Percentiles rank a stretch among this genome's conserved stretches.
Evolutionary conservation across 148 eudicot species (phyloP).

Genomic region (Camellia sinensis): DNA sequence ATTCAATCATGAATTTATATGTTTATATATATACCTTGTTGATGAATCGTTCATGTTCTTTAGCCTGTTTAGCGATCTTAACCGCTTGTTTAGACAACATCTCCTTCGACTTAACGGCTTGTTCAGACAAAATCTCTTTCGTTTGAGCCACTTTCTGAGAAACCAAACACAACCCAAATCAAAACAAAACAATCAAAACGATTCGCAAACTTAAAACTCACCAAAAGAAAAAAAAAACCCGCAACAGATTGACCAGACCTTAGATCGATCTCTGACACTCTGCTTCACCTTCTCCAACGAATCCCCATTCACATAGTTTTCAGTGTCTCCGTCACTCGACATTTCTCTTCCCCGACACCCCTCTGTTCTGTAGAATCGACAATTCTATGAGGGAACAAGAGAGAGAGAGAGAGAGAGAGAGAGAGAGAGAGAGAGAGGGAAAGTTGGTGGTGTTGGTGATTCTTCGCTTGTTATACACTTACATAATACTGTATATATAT

Average conservation of each 20-base stretch:
- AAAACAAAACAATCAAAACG: background rate
- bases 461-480: too few relatives aligned
- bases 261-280: conserved; percentile 57
- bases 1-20: background rate
- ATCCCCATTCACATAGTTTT: conserved; percentile 49
- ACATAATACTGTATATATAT: too few relatives aligned
- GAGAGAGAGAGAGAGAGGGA: background rate
- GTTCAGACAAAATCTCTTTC: conserved; percentile 50
- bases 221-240: conserved; percentile 3
- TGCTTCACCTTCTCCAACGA: conserved; percentile 45
- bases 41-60: conserved; percentile 87
- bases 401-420: background rate
- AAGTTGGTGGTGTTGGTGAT: too few relatives aligned
- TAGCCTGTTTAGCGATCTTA: conserved; percentile 86
- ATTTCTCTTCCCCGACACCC: conserved; percentile 18
- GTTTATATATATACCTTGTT: conserved; percentile 52
- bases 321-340: conserved; percentile 55
- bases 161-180: conserved; percentile 14
- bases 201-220: background rate
- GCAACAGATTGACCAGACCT: conserved; percentile 32
- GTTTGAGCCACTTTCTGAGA: conserved; percentile 78
- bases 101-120: conserved; percentile 67
- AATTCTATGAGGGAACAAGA: background rate
- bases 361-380: background rate
- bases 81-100: conserved; percentile 87